Base-by-base conservation (phyloP, 2,329 filamentous ascomycete species). In the Cladosporium sp. region DNA sequence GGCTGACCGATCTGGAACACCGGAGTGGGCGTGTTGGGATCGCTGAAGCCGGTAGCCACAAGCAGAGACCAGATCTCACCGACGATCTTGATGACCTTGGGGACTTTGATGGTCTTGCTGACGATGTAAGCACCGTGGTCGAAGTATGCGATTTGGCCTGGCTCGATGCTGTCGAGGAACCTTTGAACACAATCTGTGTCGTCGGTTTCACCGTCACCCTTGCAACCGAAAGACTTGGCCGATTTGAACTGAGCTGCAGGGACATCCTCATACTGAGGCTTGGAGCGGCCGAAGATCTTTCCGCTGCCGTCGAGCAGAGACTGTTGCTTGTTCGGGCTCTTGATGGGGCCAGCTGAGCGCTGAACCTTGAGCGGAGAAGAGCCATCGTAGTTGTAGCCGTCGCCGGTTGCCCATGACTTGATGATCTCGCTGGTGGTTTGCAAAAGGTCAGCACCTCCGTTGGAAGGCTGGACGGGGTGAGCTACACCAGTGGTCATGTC, bases 181-280 rank as follows among this genome's bases (percentile, higher is more conserved):
- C 86, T 85, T 78, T 97, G 93, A 74, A 98, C 90, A 21, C 90
- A 91, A 6, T 85, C 86, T 18, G 94, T 97, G 75, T 98, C 95
- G 73, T 98, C 94, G 0, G 92, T 92, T 30, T 81, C 78, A 61
- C 94, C 95, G 74, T 99, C 94, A 74, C 95, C 95, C 80, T 88
- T 92, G 74, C 92, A 93, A 66, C 95, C 94, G 28, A 59, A 59
- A 57, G 87, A 83, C 81, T 94, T 96, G 81, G 95, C 90, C 71
- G 91, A 94, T 73, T 96, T 80, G 75, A 99, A 97, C 38, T 85
- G 86, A 67, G 83, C 85, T n/a, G 84, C 86, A 3, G 88, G 79
- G 2, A 92, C 79, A 51, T 82, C 81, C 75, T 91, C 87, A 76
- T 98, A 99, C 78, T 97, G 92, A 15, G 95, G 95, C 85, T 95